phyloP scores from a whole-genome alignment of 225 moss, liverwort and hornwort species.

The Physcomitrium patens region DNA sequence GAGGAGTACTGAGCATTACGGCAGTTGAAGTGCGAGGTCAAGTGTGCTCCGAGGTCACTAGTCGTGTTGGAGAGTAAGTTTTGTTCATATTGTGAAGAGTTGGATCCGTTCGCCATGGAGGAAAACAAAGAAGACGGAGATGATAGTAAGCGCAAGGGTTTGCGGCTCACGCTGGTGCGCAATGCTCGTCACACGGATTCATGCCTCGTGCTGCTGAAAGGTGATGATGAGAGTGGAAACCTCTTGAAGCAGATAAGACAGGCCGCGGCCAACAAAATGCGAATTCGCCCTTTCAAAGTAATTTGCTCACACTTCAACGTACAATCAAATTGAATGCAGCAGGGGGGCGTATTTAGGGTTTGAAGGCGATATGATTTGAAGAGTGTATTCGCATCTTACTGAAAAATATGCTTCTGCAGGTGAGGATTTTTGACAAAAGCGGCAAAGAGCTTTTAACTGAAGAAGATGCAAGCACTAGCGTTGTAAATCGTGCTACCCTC shows the following conservation, averaged over 20 bases:
- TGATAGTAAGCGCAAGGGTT: conserved; percentile 31
- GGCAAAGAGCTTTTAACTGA: conserved; percentile 64
- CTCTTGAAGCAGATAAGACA: conserved; percentile 64
- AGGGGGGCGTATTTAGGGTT: conserved; percentile 17
- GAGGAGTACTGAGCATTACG: background rate
- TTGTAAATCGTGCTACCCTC: conserved; percentile 53
- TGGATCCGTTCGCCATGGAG: conserved; percentile 29
- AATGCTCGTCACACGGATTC: conserved; percentile 76
- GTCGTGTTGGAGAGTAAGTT: background rate
- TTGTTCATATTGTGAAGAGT: background rate
- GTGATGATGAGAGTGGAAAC: conserved; percentile 29
- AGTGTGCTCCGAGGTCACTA: conserved; percentile 1
- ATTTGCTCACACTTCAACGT: conserved; percentile 5
- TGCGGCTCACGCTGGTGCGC: conserved; percentile 65
- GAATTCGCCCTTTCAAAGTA: conserved; percentile 63
- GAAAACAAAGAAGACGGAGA: conserved; percentile 24
- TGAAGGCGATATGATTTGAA: background rate
- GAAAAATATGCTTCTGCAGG: conserved; percentile 26
- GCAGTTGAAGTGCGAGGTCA: background rate
- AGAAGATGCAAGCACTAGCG: conserved; percentile 52
- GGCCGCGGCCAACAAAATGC: conserved; percentile 78
- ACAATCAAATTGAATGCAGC: background rate
- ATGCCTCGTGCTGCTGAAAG: conserved; percentile 49
- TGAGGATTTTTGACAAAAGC: conserved; percentile 66
- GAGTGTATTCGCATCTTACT: conserved; percentile 1